phyloP scores from a whole-genome alignment of 2,329 filamentous ascomycete genomes.

The Claviceps maximensis region DNA sequence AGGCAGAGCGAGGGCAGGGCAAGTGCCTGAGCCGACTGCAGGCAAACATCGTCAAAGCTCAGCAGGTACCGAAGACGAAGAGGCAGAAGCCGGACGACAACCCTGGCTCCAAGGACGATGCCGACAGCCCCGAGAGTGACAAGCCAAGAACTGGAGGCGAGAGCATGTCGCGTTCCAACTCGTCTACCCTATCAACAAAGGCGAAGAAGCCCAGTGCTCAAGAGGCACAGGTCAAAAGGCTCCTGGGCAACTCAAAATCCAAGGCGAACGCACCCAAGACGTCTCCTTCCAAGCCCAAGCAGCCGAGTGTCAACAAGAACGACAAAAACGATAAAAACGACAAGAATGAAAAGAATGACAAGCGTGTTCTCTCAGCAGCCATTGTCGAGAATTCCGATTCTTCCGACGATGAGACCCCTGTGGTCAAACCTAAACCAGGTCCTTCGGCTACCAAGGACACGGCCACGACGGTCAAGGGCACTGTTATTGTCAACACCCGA shows the following conservation, averaged over 20 bases:
- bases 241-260: slow-evolving; percentile 26
- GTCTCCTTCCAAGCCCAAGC: slow-evolving; percentile 30
- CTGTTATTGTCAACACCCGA: slow-evolving; percentile 19
- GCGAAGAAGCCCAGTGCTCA: slow-evolving; percentile 43
- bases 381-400: slow-evolving; percentile 44
- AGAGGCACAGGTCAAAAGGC: slow-evolving; percentile 43
- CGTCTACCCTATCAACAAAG: slow-evolving; percentile 36
- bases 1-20: slow-evolving; percentile 42
- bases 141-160: slow-evolving; percentile 23
- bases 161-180: slow-evolving; percentile 35
- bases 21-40: slow-evolving; percentile 50
- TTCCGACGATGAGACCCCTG: slow-evolving; percentile 34
- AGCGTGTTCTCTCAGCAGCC: slow-evolving; percentile 39
- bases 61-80: slow-evolving; percentile 35
- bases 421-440: slow-evolving; percentile 16
- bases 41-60: slow-evolving; percentile 40
- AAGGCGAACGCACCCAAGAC: slow-evolving; percentile 19
- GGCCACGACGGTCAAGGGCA: background rate
- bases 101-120: slow-evolving; percentile 26
- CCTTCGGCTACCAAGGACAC: slow-evolving; percentile 19
- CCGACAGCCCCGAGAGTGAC: slow-evolving; percentile 16
- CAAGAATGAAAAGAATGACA: slow-evolving; percentile 17
- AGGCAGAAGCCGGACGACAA: slow-evolving; percentile 37
- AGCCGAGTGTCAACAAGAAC: slow-evolving; percentile 16
- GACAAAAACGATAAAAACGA: slow-evolving; percentile 14